phyloP scores from a whole-genome alignment of 305 asterid species.

The Fraxinus nigra region DNA sequence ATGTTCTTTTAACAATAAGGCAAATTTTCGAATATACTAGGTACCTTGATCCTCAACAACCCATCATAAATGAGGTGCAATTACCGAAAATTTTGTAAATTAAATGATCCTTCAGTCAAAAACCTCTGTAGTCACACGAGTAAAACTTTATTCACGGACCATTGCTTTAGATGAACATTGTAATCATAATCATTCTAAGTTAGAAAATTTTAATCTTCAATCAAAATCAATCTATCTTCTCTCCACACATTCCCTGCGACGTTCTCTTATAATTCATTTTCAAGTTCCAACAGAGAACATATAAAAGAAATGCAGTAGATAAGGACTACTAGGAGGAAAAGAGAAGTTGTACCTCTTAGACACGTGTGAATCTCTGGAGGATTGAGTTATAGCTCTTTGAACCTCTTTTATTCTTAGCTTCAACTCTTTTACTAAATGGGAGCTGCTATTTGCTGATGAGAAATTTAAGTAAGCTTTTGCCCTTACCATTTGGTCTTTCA shows the following conservation, averaged over 20 bases:
- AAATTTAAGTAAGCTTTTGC: conserved; percentile 69
- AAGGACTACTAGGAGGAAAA: neutral
- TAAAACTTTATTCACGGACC: neutral
- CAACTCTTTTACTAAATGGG: conserved; percentile 78
- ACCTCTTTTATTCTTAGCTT: conserved; percentile 75
- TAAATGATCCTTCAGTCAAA: neutral
- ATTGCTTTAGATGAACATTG: conserved; percentile 2
- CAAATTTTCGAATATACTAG: neutral
- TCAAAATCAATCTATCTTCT: conserved; percentile 10
- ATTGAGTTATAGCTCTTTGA: conserved; percentile 58
- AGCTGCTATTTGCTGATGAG: conserved; percentile 58
- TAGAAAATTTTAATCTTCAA: conserved; percentile 4
- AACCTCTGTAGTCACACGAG: neutral
- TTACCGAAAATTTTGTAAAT: neutral
- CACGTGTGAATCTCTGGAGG: conserved; percentile 60
- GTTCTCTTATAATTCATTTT: conserved; percentile 2
- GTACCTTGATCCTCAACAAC: neutral
- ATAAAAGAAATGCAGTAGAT: neutral
- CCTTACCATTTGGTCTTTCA: conserved; percentile 82
- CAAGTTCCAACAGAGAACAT: conserved; percentile 1
- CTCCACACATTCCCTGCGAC: conserved; percentile 14
- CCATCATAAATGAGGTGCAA: neutral
- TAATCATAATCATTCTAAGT: conserved; percentile 1
- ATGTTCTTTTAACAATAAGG: neutral
- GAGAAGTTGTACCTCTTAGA: conserved; percentile 49